Percentiles rank a stretch among this genome's conserved stretches.
These are phyloP conservation scores for Neocatenulostroma microsporum DNA, from an alignment of 2,329 filamentous ascomycete species.

Conservation along the genomic window DNA sequence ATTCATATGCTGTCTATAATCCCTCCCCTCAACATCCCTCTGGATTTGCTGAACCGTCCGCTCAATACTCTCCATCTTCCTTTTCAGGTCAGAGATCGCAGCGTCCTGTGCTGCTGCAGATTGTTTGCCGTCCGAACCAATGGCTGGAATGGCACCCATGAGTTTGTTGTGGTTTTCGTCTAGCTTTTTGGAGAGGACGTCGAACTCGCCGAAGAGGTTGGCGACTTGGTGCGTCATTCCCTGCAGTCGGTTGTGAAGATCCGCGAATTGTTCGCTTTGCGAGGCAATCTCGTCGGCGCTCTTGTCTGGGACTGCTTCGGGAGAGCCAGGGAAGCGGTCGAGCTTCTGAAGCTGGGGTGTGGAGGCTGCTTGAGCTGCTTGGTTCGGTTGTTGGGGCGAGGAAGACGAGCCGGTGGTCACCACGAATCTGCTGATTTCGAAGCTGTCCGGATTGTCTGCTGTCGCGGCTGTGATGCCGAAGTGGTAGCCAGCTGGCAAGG, in stretches of 20 bases:
- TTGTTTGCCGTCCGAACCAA: too few species aligned
- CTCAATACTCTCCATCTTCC: conserved; percentile 40
- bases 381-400: conserved; percentile 24
- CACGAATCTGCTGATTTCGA: conserved; percentile 83
- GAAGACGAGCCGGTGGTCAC: conserved; percentile 43
- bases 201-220: conserved; percentile 53
- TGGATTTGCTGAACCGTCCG: conserved; percentile 43
- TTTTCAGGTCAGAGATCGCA: conserved; percentile 8
- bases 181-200: conserved; percentile 43
- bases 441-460: conserved; percentile 86
- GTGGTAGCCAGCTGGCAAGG: conserved; percentile 68
- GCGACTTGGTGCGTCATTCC: conserved; percentile 61
- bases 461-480: conserved; percentile 84
- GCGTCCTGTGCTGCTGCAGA: conserved; percentile 16
- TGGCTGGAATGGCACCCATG: conserved; percentile 2
- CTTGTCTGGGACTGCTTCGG: conserved; percentile 33
- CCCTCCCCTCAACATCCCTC: conserved; percentile 48
- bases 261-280: conserved; percentile 60
- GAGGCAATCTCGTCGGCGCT: conserved; percentile 33
- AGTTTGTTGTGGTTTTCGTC: conserved; percentile 53
- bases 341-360: conserved; percentile 16
- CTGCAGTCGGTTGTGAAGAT: conserved; percentile 78
- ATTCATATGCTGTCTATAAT: conserved; percentile 49
- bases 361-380: conserved; percentile 7
- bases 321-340: conserved; percentile 35